These are phyloP conservation scores for Groenewaldozyma sp. DNA, from an alignment of 1,139 yeast species.

Conservation along the genomic window DNA sequence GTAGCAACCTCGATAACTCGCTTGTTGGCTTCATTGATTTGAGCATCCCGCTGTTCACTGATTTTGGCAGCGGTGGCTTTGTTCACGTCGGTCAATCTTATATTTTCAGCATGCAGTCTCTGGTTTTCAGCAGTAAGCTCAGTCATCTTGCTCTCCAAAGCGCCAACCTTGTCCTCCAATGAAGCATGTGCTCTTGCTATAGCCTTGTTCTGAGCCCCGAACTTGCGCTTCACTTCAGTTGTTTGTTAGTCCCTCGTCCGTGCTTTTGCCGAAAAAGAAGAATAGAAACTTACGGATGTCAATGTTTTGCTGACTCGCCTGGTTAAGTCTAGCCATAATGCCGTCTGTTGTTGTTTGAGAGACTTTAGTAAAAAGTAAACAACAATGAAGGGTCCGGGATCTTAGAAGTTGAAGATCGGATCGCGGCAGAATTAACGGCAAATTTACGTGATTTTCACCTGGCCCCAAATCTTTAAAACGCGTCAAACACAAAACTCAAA, in stretches of 20 bases:
- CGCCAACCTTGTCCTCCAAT: slow-evolving; percentile 17
- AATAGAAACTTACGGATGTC: not conserved
- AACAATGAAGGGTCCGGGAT: no score
- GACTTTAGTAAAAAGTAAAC: slow-evolving; percentile 4
- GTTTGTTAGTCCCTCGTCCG: no score
- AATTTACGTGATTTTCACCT: no score
- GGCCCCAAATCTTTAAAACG: no score
- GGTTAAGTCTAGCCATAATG: slow-evolving; percentile 19
- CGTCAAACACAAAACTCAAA: no score
- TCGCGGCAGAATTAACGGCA: no score
- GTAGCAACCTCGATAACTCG: no score
- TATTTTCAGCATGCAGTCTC: slow-evolving; percentile 16
- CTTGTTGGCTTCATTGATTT: no score
- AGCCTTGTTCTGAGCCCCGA: slow-evolving; percentile 21
- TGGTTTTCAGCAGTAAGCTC: slow-evolving; percentile 20
- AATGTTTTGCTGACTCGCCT: not conserved
- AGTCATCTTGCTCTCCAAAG: slow-evolving; percentile 16
- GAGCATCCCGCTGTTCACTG: no score
- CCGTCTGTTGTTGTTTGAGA: not conserved
- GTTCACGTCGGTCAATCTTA: slow-evolving; percentile 13
- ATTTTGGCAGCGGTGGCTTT: no score
- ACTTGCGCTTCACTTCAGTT: slow-evolving; percentile 15
- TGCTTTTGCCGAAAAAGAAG: not conserved
- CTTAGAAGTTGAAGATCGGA: no score
- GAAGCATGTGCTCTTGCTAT: slow-evolving; percentile 22